A percentile compares a stretch with the other conserved stretches of the same genome.
phyloP scores from a whole-genome alignment of 345 rosid genomes.

The Linum usitatissimum region DNA sequence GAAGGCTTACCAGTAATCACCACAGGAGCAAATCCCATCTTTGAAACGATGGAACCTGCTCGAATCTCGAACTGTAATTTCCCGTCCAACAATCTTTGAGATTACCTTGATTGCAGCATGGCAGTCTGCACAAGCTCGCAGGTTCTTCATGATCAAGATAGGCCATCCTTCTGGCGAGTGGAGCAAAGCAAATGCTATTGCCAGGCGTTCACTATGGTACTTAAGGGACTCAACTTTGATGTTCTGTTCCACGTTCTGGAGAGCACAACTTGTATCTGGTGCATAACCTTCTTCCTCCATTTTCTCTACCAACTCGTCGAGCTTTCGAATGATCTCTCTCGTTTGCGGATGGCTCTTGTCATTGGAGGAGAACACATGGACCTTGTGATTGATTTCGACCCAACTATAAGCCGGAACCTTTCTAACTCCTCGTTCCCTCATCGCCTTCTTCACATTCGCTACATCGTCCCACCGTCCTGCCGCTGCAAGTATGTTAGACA shows the following conservation, averaged over 20 bases:
- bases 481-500: conserved; percentile 74
- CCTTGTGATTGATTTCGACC: conserved; percentile 61
- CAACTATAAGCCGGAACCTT: conserved; percentile 73
- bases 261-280: conserved; percentile 65
- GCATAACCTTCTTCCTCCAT: conserved; percentile 63
- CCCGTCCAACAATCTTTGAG: conserved; percentile 62
- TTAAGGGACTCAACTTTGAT: conserved; percentile 58
- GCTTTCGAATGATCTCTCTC: conserved; percentile 39
- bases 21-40: conserved; percentile 65
- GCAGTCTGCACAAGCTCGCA: conserved; percentile 76
- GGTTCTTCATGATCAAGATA: conserved; percentile 69
- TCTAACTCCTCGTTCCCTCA: conserved; percentile 65
- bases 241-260: conserved; percentile 51
- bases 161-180: conserved; percentile 66
- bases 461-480: conserved; percentile 70
- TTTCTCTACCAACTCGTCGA: conserved; percentile 37
- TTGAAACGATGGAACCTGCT: conserved; percentile 83
- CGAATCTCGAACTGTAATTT: conserved; percentile 75
- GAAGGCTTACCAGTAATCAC: conserved; percentile 59
- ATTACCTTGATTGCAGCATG: conserved; percentile 81
- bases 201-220: conserved; percentile 70
- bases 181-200: conserved; percentile 75
- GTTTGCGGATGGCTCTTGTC: conserved; percentile 49
- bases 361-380: conserved; percentile 54
- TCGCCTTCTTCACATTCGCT: conserved; percentile 53